Evolutionary conservation across 2,329 filamentous ascomycete genomes (phyloP).

Genomic region (Amauroascus niger): DNA sequence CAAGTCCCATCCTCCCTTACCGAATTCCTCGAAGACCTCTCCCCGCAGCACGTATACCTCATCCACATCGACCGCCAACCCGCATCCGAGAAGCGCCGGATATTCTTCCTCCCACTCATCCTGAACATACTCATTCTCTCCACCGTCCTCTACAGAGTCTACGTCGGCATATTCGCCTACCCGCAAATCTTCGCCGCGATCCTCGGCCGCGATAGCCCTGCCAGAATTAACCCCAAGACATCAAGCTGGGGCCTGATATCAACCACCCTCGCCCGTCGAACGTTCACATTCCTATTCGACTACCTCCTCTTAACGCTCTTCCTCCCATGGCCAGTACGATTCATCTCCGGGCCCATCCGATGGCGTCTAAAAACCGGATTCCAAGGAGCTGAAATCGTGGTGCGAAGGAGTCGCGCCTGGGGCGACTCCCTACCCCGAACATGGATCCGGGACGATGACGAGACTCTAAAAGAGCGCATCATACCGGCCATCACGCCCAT

Average conservation of each 20-base stretch:
- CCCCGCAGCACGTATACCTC: slow-evolving; percentile 65
- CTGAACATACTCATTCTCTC: slow-evolving; percentile 62
- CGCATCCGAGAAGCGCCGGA: slow-evolving; percentile 62
- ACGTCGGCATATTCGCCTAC: slow-evolving; percentile 63
- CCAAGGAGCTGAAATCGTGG: slow-evolving; percentile 66
- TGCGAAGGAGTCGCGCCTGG: slow-evolving; percentile 65
- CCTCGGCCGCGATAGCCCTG: slow-evolving; percentile 56
- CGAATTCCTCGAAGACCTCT: slow-evolving; percentile 58
- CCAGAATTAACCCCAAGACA: slow-evolving; percentile 51
- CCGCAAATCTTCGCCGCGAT: slow-evolving; percentile 54
- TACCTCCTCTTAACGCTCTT: slow-evolving; percentile 59
- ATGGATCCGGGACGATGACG: slow-evolving; percentile 43
- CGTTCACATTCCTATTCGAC: slow-evolving; percentile 61
- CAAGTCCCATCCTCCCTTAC: slow-evolving; percentile 53
- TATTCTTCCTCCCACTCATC: slow-evolving; percentile 67
- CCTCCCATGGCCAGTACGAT: slow-evolving; percentile 64
- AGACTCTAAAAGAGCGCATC: slow-evolving; percentile 47
- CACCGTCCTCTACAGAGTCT: slow-evolving; percentile 59
- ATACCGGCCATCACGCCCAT: slow-evolving; percentile 58
- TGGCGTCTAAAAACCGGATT: slow-evolving; percentile 75
- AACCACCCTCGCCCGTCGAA: slow-evolving; percentile 51
- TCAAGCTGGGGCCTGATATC: slow-evolving; percentile 50
- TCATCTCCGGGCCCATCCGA: slow-evolving; percentile 57
- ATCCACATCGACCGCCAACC: slow-evolving; percentile 69
- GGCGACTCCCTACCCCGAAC: slow-evolving; percentile 34